Percentiles rank a stretch among this genome's conserved stretches.
Conservation (phyloP, 1,284 basidiomycete species). For the Gymnopus androsaceus region DNA sequence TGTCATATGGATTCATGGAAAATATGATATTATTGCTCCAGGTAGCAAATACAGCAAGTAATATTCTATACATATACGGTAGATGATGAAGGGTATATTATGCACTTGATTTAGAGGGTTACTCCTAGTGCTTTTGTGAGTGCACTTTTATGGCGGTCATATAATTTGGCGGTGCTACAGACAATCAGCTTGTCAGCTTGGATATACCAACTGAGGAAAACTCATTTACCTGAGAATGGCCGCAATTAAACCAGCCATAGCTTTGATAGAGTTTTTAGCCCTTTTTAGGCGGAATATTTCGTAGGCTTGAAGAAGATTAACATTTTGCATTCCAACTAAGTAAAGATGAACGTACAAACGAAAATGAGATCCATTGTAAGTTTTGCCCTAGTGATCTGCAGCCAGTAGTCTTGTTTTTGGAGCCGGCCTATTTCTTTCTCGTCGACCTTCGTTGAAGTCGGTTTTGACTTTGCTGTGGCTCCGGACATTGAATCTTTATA, state of each 20-base stretch:
- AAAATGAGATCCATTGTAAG: constrained; percentile 80
- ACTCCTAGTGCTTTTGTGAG: constrained; percentile 51
- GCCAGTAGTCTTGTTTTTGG: constrained; percentile 72
- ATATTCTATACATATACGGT: not conserved
- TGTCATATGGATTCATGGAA: no score
- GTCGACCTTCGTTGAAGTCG: constrained; percentile 59
- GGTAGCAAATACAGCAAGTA: constrained; percentile 3
- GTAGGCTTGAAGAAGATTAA: constrained; percentile 29
- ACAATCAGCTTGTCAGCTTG: constrained; percentile 7
- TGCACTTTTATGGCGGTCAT: constrained; percentile 62
- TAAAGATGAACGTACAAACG: constrained; percentile 62
- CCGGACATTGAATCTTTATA: constrained; percentile 74
- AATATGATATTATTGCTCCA: no score
- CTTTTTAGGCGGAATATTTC: constrained; percentile 56
- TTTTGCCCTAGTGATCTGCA: constrained; percentile 68
- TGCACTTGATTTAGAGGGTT: not conserved
- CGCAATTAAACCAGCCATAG: constrained; percentile 65
- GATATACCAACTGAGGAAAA: constrained; percentile 4
- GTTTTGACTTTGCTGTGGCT: constrained; percentile 68
- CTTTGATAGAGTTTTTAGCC: constrained; percentile 60
- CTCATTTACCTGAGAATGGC: constrained; percentile 67
- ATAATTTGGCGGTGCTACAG: constrained; percentile 65
- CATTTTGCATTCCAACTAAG: not conserved
- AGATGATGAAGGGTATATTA: not conserved
- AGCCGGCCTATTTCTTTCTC: constrained; percentile 70